Evolutionary conservation across 2,329 filamentous ascomycete species (phyloP).

Genomic region (Alternaria panax): DNA sequence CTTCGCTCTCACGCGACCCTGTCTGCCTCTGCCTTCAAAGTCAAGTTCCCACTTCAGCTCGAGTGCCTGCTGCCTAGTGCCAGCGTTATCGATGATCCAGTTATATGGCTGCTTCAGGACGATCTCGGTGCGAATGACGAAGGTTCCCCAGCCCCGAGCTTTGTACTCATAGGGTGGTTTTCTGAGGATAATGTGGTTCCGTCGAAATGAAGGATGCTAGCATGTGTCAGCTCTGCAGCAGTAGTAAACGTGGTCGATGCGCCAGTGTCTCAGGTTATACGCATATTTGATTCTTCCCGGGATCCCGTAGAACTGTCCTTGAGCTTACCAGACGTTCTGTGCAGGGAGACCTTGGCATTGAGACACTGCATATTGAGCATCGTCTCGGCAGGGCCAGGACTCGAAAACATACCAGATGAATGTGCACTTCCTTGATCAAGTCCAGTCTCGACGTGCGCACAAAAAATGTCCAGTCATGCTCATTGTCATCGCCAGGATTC

Average conservation of each 20-base stretch:
- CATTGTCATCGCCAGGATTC: slow-evolving; percentile 37
- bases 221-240: slow-evolving; percentile 5
- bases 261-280: not conserved
- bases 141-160: slow-evolving; percentile 54
- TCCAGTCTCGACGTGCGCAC: slow-evolving; percentile 53
- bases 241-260: not conserved
- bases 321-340: not conserved
- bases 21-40: slow-evolving; percentile 52
- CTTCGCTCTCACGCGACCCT: slow-evolving; percentile 52
- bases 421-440: slow-evolving; percentile 55
- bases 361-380: not conserved
- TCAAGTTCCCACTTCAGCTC: slow-evolving; percentile 54
- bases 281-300: not conserved
- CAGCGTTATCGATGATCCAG: slow-evolving; percentile 53
- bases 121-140: slow-evolving; percentile 51
- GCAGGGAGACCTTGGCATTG: not conserved
- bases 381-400: slow-evolving; percentile 13
- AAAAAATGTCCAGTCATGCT: slow-evolving; percentile 58
- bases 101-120: slow-evolving; percentile 54
- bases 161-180: slow-evolving; percentile 52
- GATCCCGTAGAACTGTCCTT: not conserved
- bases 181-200: slow-evolving; percentile 43
- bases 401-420: slow-evolving; percentile 33
- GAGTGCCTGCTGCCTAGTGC: slow-evolving; percentile 43
- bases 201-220: slow-evolving; percentile 55